These are phyloP conservation scores for Trametes elegans DNA, from an alignment of 768 basidiomycete genomes.

Conservation along the genomic window DNA sequence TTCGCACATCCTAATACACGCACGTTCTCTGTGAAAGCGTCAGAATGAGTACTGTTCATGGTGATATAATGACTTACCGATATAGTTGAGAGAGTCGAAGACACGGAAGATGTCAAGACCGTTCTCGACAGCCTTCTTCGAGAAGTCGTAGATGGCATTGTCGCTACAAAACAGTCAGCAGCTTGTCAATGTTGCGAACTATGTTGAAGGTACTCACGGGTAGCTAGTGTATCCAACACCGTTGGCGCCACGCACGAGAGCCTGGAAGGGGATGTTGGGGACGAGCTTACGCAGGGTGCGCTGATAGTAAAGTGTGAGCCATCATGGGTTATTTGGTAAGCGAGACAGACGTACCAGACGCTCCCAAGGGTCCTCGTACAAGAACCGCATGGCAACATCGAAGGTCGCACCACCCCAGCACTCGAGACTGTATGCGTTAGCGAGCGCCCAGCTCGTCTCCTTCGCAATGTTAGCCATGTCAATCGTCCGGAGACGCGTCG, in stretches of 20 bases:
- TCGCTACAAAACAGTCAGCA: slow-evolving; percentile 50
- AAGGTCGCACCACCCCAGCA: slow-evolving; percentile 99
- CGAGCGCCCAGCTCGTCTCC: slow-evolving; percentile 92
- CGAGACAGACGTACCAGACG: slow-evolving; percentile 62
- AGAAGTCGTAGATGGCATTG: slow-evolving; percentile 99
- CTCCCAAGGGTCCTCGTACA: slow-evolving; percentile 99
- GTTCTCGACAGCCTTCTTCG: slow-evolving; percentile 99
- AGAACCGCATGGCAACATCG: slow-evolving; percentile 98
- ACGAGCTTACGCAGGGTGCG: slow-evolving; percentile 92
- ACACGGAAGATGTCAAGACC: slow-evolving; percentile 99
- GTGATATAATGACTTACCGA: slow-evolving; percentile 54
- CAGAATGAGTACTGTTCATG: no score
- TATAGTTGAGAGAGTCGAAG: slow-evolving; percentile 98
- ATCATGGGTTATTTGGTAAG: not conserved
- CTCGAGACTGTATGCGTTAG: slow-evolving; percentile 94
- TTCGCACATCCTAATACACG: slow-evolving; percentile 25
- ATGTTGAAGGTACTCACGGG: slow-evolving; percentile 55
- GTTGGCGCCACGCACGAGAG: slow-evolving; percentile 97
- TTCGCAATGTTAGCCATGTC: slow-evolving; percentile 99
- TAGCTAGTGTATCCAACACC: slow-evolving; percentile 99
- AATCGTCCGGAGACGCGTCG: slow-evolving; percentile 91
- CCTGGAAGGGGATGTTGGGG: slow-evolving; percentile 98
- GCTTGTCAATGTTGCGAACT: slow-evolving; percentile 12
- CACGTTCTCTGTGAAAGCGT: slow-evolving; percentile 60
- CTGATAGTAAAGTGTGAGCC: slow-evolving; percentile 36